Conservation (phyloP, 192 early-diverging fungal genomes). For the Mortierella claussenii region DNA sequence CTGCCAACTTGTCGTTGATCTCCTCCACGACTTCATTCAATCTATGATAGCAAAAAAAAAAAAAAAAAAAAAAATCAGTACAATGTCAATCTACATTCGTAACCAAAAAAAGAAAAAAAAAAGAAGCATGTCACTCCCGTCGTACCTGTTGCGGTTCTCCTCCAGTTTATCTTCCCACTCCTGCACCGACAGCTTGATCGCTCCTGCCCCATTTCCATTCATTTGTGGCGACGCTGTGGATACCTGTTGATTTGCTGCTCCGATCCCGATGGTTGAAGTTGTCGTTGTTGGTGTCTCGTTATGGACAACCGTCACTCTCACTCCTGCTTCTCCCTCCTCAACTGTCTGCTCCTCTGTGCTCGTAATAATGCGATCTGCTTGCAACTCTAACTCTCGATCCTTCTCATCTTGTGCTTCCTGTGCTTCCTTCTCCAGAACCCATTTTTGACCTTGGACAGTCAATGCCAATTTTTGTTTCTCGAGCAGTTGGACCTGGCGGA, state of each 20-base stretch:
- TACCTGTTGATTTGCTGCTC: no score
- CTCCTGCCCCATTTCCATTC: not conserved
- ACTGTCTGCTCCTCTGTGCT: no score
- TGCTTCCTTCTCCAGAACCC: slow-evolving; percentile 22
- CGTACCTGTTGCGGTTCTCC: slow-evolving; percentile 38
- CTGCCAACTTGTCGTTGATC: slow-evolving; percentile 47
- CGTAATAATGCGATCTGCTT: slow-evolving; percentile 32
- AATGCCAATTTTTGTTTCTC: slow-evolving; percentile 43
- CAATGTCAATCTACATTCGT: not conserved
- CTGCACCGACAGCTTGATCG: slow-evolving; percentile 15
- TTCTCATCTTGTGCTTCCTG: slow-evolving; percentile 25
- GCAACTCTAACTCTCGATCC: slow-evolving; percentile 22
- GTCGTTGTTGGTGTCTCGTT: no score
- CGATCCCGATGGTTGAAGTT: no score
- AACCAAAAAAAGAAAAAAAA: not conserved
- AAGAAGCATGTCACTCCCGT: not conserved
- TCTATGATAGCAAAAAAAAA: slow-evolving; percentile 2
- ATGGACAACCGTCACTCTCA: not conserved
- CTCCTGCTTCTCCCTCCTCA: not conserved
- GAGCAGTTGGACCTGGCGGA: slow-evolving; percentile 36
- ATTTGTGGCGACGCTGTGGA: no score
- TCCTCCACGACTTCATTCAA: slow-evolving; percentile 35
- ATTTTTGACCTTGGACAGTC: slow-evolving; percentile 46
- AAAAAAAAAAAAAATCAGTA: not conserved
- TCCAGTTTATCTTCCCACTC: slow-evolving; percentile 39